phyloP scores from a whole-genome alignment of 331 rosid species.

The Erythrophleum ivorense region DNA sequence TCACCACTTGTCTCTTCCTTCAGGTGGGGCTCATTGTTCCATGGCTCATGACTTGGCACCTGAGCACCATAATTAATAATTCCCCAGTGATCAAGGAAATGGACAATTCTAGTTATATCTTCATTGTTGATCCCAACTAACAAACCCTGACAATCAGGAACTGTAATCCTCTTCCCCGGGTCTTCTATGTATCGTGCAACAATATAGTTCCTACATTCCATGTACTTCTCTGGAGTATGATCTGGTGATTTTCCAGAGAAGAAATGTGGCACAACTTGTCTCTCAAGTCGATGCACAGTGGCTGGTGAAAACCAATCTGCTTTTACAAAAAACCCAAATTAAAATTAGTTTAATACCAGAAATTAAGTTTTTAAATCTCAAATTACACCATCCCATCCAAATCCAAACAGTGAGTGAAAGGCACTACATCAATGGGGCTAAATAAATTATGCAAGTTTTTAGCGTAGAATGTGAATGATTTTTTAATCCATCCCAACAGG shows the following conservation, averaged over 20 bases:
- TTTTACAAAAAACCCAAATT: conserved; percentile 34
- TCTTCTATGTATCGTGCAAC: conserved; percentile 88
- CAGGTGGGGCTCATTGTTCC: conserved; percentile 57
- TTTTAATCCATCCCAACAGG: neutral
- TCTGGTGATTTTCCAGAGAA: conserved; percentile 77
- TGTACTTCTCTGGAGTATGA: conserved; percentile 79
- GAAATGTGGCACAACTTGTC: conserved; percentile 96
- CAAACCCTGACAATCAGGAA: conserved; percentile 66
- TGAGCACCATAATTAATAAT: conserved; percentile 81
- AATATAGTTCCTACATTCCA: conserved; percentile 87
- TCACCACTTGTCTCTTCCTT: conserved; percentile 85
- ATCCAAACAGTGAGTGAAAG: neutral
- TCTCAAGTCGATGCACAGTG: conserved; percentile 82
- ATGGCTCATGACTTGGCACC: conserved; percentile 56
- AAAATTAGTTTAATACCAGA: neutral
- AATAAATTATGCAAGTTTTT: neutral
- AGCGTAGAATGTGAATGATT: neutral
- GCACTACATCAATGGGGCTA: neutral
- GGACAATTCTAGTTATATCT: conserved; percentile 70
- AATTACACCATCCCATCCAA: neutral
- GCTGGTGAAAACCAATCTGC: conserved; percentile 97
- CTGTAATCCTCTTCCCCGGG: conserved; percentile 60
- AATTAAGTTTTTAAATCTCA: neutral
- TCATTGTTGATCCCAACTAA: conserved; percentile 59
- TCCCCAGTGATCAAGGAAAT: conserved; percentile 99